A percentile compares a stretch with the other conserved stretches of the same genome.
phyloP scores from a whole-genome alignment of 2,329 filamentous ascomycete genomes.

The Calonectria pteridis region DNA sequence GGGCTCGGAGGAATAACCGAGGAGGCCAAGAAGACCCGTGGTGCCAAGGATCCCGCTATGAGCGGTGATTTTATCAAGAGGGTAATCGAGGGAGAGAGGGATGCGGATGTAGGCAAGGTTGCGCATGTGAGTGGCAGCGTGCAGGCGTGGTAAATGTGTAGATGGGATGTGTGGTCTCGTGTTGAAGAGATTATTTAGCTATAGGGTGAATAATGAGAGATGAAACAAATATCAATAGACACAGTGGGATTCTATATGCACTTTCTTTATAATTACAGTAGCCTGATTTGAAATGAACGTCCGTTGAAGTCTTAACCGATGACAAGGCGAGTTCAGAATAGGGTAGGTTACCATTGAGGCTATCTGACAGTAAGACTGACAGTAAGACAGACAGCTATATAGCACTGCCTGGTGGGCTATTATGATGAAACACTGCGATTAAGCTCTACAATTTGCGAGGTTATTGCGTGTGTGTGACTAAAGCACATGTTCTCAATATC shows the following conservation, averaged over 20 bases:
- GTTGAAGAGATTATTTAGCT: neutral
- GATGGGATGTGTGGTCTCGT: neutral
- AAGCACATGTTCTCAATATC: neutral
- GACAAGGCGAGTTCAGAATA: neutral
- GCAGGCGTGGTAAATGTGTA: constrained; percentile 47
- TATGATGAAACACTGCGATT: neutral
- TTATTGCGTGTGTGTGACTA: neutral
- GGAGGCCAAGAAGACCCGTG: neutral
- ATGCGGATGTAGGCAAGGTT: constrained; percentile 42
- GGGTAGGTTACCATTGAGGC: neutral
- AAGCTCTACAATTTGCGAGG: neutral
- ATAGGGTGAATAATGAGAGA: neutral
- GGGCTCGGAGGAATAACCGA: constrained; percentile 4
- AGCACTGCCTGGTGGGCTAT: neutral
- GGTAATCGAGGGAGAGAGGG: constrained; percentile 5
- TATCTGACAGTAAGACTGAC: neutral
- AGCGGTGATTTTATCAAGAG: constrained; percentile 12
- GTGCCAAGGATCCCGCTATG: neutral
- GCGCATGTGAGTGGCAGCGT: constrained; percentile 43
- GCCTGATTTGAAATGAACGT: neutral
- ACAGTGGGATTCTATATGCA: too few species aligned
- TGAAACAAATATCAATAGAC: neutral
- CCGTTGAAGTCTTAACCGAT: neutral
- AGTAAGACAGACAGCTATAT: neutral
- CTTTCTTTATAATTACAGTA: neutral